phyloP scores from a whole-genome alignment of 2,329 filamentous ascomycete genomes.

The Colletotrichum sp. region DNA sequence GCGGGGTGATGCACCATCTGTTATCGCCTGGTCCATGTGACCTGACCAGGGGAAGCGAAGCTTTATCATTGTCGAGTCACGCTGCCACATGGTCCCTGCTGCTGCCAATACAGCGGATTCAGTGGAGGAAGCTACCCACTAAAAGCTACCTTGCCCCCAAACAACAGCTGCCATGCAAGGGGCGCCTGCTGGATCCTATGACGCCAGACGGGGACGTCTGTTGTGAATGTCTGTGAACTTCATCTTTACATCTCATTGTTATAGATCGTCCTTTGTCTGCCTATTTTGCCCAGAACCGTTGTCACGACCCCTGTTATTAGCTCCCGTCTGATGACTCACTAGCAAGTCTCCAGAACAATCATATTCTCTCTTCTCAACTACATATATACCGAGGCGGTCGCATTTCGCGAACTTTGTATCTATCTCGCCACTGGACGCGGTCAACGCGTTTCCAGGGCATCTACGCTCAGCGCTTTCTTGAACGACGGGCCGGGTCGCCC shows the following conservation, averaged over 20 bases:
- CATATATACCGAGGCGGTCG: neutral
- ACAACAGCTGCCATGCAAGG: constrained; percentile 18
- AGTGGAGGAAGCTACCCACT: constrained; percentile 9
- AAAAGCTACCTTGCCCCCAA: neutral
- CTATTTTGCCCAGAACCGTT: constrained; percentile 12
- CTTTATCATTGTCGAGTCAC: constrained; percentile 18
- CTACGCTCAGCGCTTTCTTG: neutral
- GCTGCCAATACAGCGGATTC: constrained; percentile 14
- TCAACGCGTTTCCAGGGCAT: neutral
- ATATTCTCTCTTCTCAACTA: neutral
- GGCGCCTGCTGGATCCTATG: constrained; percentile 15
- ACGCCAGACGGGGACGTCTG: constrained; percentile 8
- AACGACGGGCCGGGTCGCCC: neutral
- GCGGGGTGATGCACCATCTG: constrained; percentile 3
- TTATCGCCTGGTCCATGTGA: constrained; percentile 19
- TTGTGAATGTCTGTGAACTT: constrained; percentile 2
- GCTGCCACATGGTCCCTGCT: constrained; percentile 20
- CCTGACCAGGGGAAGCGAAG: constrained; percentile 7
- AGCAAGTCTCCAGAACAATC: neutral
- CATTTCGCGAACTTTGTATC: neutral
- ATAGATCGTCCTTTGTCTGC: constrained; percentile 3
- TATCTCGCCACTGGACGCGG: constrained; percentile 14
- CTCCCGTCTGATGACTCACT: constrained; percentile 11
- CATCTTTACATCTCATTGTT: neutral
- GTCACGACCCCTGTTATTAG: neutral